A percentile compares a stretch with the other conserved stretches of the same genome.
phyloP scores from a whole-genome alignment of 2,329 filamentous ascomycete species.

The Paraconiothyrium brasiliense region DNA sequence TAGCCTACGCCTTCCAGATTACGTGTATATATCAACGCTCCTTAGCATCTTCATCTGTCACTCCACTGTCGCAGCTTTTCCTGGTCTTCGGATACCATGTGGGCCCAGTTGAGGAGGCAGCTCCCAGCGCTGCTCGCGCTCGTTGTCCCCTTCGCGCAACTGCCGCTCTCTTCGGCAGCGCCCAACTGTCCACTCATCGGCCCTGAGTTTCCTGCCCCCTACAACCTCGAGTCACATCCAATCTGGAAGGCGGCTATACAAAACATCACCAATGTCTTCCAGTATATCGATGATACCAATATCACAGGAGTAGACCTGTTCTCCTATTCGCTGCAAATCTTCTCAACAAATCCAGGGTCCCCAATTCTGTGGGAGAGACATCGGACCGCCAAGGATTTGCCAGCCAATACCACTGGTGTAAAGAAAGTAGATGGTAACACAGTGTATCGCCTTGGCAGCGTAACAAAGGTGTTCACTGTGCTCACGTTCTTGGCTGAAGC shows the following conservation, averaged over 20 bases:
- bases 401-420: conserved; percentile 28
- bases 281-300: conserved; percentile 31
- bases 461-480: conserved; percentile 58
- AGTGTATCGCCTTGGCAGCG: conserved; percentile 58
- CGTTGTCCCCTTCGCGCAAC: conserved; percentile 8
- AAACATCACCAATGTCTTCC: conserved; percentile 30
- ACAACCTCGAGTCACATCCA: conserved; percentile 28
- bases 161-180: conserved; percentile 22
- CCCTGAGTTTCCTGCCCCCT: conserved; percentile 35
- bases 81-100: conserved; percentile 18
- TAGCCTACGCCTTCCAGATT: conserved; percentile 9
- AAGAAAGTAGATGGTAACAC: conserved; percentile 44
- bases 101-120: conserved; percentile 15
- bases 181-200: conserved; percentile 37
- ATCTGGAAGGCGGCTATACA: conserved; percentile 31
- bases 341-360: conserved; percentile 31
- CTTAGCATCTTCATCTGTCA: conserved; percentile 14
- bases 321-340: conserved; percentile 37
- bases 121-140: conserved; percentile 18
- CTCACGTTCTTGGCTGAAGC: conserved; percentile 54
- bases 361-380: conserved; percentile 33
- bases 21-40: conserved; percentile 7
- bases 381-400: conserved; percentile 29
- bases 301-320: conserved; percentile 28
- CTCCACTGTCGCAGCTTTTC: conserved; percentile 7